Evolutionary conservation across 192 early-diverging fungal species (phyloP), one percentile per base, ranked within the genome.

Genomic region (Geranomyces variabilis): DNA sequence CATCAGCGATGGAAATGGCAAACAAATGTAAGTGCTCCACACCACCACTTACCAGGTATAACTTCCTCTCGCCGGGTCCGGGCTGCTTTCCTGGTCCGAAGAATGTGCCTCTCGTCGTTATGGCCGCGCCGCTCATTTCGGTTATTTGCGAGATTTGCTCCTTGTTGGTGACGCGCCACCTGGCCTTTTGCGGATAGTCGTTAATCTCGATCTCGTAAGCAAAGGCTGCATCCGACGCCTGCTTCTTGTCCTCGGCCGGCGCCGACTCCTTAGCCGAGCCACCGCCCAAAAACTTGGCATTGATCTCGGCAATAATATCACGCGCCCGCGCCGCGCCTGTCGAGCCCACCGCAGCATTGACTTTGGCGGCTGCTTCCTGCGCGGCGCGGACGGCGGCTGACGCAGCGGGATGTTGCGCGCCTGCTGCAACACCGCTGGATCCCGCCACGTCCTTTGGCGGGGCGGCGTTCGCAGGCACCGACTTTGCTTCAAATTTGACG

Each of bases 161-260:
- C 86, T 93, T 94, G 78, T 95, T 95, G 9, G 95, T 99, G 34
- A 98, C 96, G 71, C 89, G 91, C 91, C 93, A 93, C 63, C 97
- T 82, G 15, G 97, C 96, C 83, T 93, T 93, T 73, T 94, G 90
- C 36, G 95, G 95, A 73, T 92, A 98, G 79, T 99, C 96, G 77
- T 99, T 99, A 78, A 99, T 97, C 71, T 93, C 93, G 75, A 99
- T 90, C 80, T 99, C 96, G 66, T 83, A 75, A 5, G 89, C 85
- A 80, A 87, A 93, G 30, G 79, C 73, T 0, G 83, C 74, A 47
- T 81, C 83, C 14, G 70, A 48, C 0, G 77, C 74, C 24, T 58
- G 72, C 44, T 71, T 74, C 66, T 75, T 79, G 56, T 71, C 78
- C 26, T 62, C 78, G 33, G 45, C 55, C 51, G 19, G 69, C 68